Conservation (phyloP, 306 rosid species). For the Sindora glabra region DNA sequence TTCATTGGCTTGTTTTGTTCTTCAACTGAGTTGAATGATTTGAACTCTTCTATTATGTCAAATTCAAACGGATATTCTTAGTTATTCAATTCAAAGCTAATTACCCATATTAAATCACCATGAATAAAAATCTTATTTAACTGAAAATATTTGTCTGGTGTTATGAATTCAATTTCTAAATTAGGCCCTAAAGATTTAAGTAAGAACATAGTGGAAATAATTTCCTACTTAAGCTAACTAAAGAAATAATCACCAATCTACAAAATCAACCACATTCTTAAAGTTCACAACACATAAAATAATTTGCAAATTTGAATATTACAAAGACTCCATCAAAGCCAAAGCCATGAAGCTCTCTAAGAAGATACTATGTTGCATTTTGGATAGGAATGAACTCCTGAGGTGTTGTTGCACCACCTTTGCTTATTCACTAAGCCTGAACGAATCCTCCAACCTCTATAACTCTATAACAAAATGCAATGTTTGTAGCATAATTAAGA, state of each 20-base stretch:
- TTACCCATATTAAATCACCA: too few relatives aligned
- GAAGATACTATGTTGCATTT: conserved; percentile 83
- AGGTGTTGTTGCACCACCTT: conserved; percentile 82
- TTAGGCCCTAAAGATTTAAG: conserved; percentile 88
- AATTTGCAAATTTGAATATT: conserved; percentile 67
- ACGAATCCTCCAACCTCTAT: conserved; percentile 81
- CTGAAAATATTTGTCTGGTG: background rate
- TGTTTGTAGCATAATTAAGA: conserved; percentile 66
- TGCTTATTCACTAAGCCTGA: conserved; percentile 66
- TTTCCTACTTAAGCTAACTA: conserved; percentile 95
- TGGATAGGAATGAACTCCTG: conserved; percentile 90
- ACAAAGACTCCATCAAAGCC: conserved; percentile 76
- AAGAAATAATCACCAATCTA: conserved; percentile 79
- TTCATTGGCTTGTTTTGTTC: background rate
- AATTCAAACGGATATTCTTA: background rate
- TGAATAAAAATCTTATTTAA: too few relatives aligned
- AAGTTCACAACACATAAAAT: conserved; percentile 81
- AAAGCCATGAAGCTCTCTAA: conserved; percentile 65
- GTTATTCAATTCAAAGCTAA: background rate
- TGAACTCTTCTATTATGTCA: background rate
- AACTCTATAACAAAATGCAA: conserved; percentile 61
- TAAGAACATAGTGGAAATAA: conserved; percentile 97
- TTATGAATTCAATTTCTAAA: conserved; percentile 58
- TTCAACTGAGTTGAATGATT: background rate
- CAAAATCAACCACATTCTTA: conserved; percentile 81